Conservation (phyloP, 2,329 filamentous ascomycete species). For the Verticillium nubilum region DNA sequence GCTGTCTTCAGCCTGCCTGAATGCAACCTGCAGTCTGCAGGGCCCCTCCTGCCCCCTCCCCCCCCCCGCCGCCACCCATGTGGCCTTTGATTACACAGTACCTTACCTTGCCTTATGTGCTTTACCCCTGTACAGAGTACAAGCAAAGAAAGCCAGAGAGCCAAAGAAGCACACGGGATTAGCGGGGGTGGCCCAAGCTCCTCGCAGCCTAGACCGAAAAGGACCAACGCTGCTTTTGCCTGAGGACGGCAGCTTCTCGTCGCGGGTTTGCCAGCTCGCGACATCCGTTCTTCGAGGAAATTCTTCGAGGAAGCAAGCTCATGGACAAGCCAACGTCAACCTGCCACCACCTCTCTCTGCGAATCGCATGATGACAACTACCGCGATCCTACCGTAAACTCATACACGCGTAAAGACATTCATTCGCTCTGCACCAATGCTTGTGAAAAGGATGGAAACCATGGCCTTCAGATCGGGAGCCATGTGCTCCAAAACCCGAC, state of each 20-base stretch:
- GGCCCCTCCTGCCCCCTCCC: not conserved
- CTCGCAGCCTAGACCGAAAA: not conserved
- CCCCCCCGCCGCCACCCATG: not conserved
- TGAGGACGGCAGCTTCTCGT: not conserved
- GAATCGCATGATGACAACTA: not conserved
- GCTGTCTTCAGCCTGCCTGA: not conserved
- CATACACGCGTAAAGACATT: not conserved
- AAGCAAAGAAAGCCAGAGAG: not conserved
- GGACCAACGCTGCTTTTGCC: not conserved
- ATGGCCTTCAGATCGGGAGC: not conserved
- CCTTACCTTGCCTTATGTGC: too few species aligned
- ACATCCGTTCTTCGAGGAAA: too few species aligned
- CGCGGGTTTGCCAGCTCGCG: not conserved
- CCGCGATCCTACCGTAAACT: not conserved
- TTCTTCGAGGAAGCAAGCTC: too few species aligned
- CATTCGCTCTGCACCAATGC: not conserved
- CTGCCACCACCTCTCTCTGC: not conserved
- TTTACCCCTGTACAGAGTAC: too few species aligned
- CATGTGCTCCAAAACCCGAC: not conserved
- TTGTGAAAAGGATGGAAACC: not conserved
- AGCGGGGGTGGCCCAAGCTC: slow-evolving; percentile 1
- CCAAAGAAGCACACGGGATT: not conserved
- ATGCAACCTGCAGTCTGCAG: not conserved
- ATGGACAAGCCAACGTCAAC: too few species aligned
- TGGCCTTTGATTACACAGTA: not conserved